Evolutionary conservation across 2,329 filamentous ascomycete genomes (phyloP).

Genomic region (Aspergillus quadrilineatus): DNA sequence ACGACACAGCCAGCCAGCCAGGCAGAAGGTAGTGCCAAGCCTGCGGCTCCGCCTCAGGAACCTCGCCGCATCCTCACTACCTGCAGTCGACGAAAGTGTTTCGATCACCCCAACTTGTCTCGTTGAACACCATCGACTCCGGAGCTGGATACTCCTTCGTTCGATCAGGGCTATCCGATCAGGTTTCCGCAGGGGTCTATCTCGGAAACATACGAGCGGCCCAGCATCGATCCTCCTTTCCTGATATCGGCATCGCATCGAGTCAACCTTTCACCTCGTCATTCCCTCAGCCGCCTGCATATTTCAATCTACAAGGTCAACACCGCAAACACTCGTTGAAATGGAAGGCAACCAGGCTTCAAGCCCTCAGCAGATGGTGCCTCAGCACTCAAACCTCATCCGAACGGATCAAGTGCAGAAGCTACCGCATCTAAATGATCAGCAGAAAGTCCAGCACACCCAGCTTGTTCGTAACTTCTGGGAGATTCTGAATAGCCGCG

Average conservation of each 20-base stretch:
- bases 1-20: background rate
- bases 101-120: background rate
- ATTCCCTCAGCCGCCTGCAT: background rate
- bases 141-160: background rate
- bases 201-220: conserved; percentile 1
- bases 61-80: background rate
- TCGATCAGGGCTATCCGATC: background rate
- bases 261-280: background rate
- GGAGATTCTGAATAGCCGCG: conserved; percentile 51
- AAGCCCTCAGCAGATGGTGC: conserved; percentile 31
- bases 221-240: conserved; percentile 3
- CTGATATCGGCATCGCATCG: conserved; percentile 2
- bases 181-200: too few relatives aligned
- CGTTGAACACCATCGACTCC: background rate
- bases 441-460: conserved; percentile 57
- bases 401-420: conserved; percentile 54
- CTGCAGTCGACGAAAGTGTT: too few relatives aligned
- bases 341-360: conserved; percentile 38
- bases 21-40: conserved; percentile 13
- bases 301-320: background rate
- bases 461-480: conserved; percentile 55
- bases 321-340: background rate
- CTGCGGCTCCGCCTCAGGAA: conserved; percentile 16
- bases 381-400: conserved; percentile 49
- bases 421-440: conserved; percentile 53